These are phyloP conservation scores for Funneliformis caledonium DNA, from an alignment of 371 early-diverging fungal species.

Conservation along the genomic window DNA sequence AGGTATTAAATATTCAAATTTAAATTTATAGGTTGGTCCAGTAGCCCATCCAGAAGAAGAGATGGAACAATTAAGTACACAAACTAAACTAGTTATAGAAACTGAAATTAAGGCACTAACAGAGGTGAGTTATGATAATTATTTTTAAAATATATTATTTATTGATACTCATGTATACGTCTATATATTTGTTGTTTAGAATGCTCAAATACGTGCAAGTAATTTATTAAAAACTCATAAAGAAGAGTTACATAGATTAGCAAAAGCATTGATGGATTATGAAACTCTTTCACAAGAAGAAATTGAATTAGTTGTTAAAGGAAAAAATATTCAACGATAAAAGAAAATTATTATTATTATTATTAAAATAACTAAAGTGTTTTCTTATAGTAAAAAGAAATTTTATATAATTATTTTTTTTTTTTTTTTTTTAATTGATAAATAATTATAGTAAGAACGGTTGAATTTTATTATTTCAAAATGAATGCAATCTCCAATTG, in stretches of 20 bases:
- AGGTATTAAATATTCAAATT: not conserved
- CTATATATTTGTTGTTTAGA: conserved; percentile 47
- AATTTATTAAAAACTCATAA: conserved; percentile 73
- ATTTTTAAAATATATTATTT: not conserved
- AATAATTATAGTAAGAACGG: too few species aligned
- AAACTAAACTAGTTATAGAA: conserved; percentile 84
- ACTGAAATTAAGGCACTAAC: conserved; percentile 78
- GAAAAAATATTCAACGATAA: conserved; percentile 61
- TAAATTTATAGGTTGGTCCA: conserved; percentile 61
- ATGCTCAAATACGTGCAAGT: conserved; percentile 67
- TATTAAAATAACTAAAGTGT: too few species aligned
- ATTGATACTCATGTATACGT: not conserved
- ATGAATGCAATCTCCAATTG: too few species aligned
- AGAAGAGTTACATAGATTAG: conserved; percentile 90
- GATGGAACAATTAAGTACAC: conserved; percentile 68
- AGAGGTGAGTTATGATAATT: conserved; percentile 52
- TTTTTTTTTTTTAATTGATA: too few species aligned
- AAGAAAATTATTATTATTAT: not conserved
- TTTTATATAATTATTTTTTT: not conserved
- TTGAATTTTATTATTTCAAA: too few species aligned
- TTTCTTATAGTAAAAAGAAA: not conserved
- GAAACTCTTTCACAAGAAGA: conserved; percentile 93
- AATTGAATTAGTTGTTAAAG: conserved; percentile 77
- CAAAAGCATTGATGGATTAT: conserved; percentile 88
- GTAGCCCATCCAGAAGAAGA: conserved; percentile 67